A percentile compares a stretch with the other conserved stretches of the same genome.
These are phyloP conservation scores for Neofusicoccum laricinum DNA, from an alignment of 2,329 filamentous ascomycete species.

Conservation along the genomic window DNA sequence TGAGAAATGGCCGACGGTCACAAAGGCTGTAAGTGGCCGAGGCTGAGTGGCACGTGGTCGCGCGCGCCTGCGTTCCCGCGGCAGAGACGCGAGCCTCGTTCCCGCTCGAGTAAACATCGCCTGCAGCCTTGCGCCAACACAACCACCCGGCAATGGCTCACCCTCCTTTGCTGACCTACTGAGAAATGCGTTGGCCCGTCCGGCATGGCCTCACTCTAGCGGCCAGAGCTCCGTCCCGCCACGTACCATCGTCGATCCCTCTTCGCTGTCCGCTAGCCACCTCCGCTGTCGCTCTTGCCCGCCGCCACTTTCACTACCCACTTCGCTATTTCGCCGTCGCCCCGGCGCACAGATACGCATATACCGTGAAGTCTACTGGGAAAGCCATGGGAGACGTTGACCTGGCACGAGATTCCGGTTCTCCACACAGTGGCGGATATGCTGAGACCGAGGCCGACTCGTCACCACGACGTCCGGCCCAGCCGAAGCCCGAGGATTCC, in stretches of 20 bases:
- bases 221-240: not conserved
- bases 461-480: not conserved
- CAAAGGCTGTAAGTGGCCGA: not conserved
- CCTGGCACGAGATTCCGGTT: not conserved
- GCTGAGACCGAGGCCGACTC: not conserved
- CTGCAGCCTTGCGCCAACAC: not conserved
- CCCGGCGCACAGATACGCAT: not conserved
- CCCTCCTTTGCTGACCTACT: not conserved
- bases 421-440: not conserved
- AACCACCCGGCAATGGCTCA: not conserved
- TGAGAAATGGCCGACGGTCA: not conserved
- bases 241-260: too few species aligned
- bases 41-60: not conserved
- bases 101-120: not conserved
- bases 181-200: not conserved
- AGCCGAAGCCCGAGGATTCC: not conserved
- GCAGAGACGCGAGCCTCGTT: conserved; percentile 1
- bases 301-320: not conserved
- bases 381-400: not conserved
- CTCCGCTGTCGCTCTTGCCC: not conserved
- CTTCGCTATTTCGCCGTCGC: not conserved
- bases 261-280: not conserved
- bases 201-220: not conserved
- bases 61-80: not conserved
- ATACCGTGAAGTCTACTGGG: not conserved